These are phyloP conservation scores for Cladochytrium replicatum DNA, from an alignment of 192 early-diverging fungal species.

Conservation along the genomic window DNA sequence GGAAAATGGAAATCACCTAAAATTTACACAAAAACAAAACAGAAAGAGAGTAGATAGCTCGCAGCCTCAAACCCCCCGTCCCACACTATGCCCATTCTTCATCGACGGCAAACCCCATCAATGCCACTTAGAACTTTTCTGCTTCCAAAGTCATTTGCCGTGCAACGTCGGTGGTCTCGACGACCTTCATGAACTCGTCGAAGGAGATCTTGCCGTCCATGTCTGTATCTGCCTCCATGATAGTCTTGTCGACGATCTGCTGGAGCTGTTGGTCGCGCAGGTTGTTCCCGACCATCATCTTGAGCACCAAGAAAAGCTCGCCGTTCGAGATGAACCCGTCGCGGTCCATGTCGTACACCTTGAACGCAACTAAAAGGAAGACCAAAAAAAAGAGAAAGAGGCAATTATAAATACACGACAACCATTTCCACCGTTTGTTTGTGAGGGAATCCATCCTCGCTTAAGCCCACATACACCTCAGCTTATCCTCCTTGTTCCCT, in stretches of 20 bases:
- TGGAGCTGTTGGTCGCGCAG: slow-evolving; percentile 93
- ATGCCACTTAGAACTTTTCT: slow-evolving; percentile 30
- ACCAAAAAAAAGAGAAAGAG: slow-evolving; percentile 6
- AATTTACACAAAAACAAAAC: too few species aligned
- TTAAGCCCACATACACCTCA: slow-evolving; percentile 68
- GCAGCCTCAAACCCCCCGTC: too few species aligned
- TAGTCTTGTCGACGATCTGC: slow-evolving; percentile 99
- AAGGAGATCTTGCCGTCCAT: slow-evolving; percentile 93
- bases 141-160: slow-evolving; percentile 88
- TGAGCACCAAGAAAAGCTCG: slow-evolving; percentile 93
- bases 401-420: slow-evolving; percentile 4
- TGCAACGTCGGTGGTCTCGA: slow-evolving; percentile 93
- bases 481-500: slow-evolving; percentile 90
- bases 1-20: too few species aligned
- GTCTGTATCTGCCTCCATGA: slow-evolving; percentile 94
- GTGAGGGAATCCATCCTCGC: not conserved
- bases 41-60: too few species aligned
- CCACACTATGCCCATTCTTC: too few species aligned
- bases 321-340: slow-evolving; percentile 99
- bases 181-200: slow-evolving; percentile 89
- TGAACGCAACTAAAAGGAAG: slow-evolving; percentile 74
- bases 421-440: not conserved
- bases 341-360: slow-evolving; percentile 98
- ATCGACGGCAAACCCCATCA: too few species aligned
- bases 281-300: slow-evolving; percentile 99